These are phyloP conservation scores for Taphrina pruni DNA, from an alignment of 1,139 yeast genomes.

Conservation along the genomic window DNA sequence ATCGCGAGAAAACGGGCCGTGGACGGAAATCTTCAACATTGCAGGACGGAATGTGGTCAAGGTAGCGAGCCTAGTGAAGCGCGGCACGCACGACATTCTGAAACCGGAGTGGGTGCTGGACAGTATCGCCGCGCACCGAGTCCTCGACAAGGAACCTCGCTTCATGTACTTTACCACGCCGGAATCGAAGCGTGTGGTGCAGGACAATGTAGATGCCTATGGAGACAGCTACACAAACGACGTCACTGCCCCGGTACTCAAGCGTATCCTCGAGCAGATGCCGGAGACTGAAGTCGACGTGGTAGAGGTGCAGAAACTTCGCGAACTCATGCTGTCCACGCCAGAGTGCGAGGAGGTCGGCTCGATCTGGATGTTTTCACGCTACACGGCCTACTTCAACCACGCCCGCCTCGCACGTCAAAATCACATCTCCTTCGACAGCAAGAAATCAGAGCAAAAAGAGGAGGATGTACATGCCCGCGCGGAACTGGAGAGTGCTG, in stretches of 20 bases:
- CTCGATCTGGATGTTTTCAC: slow-evolving; percentile 22
- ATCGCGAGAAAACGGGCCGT: not conserved
- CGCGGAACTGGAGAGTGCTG: not conserved
- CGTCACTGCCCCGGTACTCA: slow-evolving; percentile 43
- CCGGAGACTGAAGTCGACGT: not conserved
- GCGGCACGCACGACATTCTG: slow-evolving; percentile 63
- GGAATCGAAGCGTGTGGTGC: slow-evolving; percentile 46
- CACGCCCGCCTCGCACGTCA: slow-evolving; percentile 4
- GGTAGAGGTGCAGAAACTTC: not conserved
- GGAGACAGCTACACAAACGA: slow-evolving; percentile 50
- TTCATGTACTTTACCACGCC: slow-evolving; percentile 58
- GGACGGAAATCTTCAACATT: slow-evolving; percentile 51
- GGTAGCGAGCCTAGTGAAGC: slow-evolving; percentile 55
- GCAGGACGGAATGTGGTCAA: slow-evolving; percentile 61
- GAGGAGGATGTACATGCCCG: not conserved
- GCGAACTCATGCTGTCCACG: not conserved
- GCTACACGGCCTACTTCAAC: slow-evolving; percentile 17
- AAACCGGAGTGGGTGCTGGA: slow-evolving; percentile 76
- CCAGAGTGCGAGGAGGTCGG: not conserved
- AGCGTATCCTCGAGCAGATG: slow-evolving; percentile 39
- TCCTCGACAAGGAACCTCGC: slow-evolving; percentile 66
- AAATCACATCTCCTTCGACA: not conserved
- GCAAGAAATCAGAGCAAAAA: not conserved
- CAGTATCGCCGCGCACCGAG: slow-evolving; percentile 57
- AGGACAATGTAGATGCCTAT: slow-evolving; percentile 48